Evolutionary conservation across 352 stramenopile species (phyloP), one percentile per base, ranked within the genome.

Genomic region (Globisporangium irregulare): DNA sequence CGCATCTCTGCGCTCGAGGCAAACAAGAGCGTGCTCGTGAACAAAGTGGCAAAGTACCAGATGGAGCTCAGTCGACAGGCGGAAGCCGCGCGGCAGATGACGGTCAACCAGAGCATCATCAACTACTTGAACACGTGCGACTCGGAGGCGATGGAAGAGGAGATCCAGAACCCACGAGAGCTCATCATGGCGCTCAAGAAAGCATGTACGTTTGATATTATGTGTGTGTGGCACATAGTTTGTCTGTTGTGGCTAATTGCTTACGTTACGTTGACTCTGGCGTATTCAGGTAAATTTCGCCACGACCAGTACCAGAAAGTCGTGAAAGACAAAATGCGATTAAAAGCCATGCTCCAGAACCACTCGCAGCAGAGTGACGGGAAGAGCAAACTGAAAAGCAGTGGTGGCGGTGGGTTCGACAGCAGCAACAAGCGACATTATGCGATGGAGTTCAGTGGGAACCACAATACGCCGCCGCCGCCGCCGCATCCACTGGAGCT

Each of bases 281-380:
- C n/a, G 0, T 29, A 14, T 27, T 8, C 51, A 75, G 70, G 70
- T 62, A 82, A 84, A 51, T 94, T 92, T 62, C 82, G 86, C 5
- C 84, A 92, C 65, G 84, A 94, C 46, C 86, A 94, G 78, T 94
- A 92, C 62, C 75, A 92, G 62, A 92, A 94, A 64, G 86, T 82
- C 14, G 81, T 94, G 38, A 90, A 90, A 61, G 86, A 94, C 54
- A 94, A 94, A 62, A 73, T 67, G 57, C 80, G 78, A 18, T 76
- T 94, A 48, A 92, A 91, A 71, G 73, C 83, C 12, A 86, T 92
- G 77, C 70, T 93, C 18, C 74, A 81, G 71, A 82, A 66, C 56
- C 46, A 38, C 34, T 15, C 71, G 10, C 73, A 81, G 60, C 56
- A 54, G 62, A 57, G 59, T 25, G 58, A 50, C 46, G 66, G 46